Evolutionary conservation across 768 basidiomycete species (phyloP), one percentile per base, ranked within the genome.

Genomic region (Lyophyllum semitale): DNA sequence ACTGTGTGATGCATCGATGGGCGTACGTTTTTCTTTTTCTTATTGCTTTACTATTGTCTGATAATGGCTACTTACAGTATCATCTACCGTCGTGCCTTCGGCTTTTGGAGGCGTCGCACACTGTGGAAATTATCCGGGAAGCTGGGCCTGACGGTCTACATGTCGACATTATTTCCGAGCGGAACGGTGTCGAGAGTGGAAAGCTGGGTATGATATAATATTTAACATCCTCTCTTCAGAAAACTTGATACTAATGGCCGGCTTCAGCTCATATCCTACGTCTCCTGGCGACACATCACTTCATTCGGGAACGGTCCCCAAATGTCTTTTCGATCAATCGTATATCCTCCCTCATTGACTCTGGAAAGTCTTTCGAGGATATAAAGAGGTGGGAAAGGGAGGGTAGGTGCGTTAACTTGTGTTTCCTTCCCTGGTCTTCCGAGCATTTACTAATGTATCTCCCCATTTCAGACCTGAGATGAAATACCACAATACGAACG

Each of bases 261-360:
- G 30, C n/a, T 41, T 27, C 37, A 91, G 89, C 84, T 4, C 91
- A 91, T 63, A 79, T 83, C 30, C 78, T 93, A 37, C 85, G 91
- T 41, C 76, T 91, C 22, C 79, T 93, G 42, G 89, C 89, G 11
- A 89, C 90, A 0, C 88, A 91, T 64, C 89, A 92, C 66, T 81
- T 92, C 49, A 75, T 89, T 29, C 77, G 79, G 38, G 91, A 93
- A 68, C 74, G 82, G 3, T 74, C 79, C 9, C 89, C 89, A 3
- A 80, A 91, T 62, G 83, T 86, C 5, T 93, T 93, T 61, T 77
- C 88, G 8, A 77, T 83, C 49, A 93, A 88, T 62, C 80, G 89
- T 33, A 77, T 90, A 52, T 85, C 86, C 3, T 84, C 84, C 8
- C 70, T 85, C 12, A 70, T 92, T 4, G 89, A 91, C 63, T 84